Evolutionary conservation across 1,284 basidiomycete species (phyloP).

Genomic region (Ganoderma sinense): DNA sequence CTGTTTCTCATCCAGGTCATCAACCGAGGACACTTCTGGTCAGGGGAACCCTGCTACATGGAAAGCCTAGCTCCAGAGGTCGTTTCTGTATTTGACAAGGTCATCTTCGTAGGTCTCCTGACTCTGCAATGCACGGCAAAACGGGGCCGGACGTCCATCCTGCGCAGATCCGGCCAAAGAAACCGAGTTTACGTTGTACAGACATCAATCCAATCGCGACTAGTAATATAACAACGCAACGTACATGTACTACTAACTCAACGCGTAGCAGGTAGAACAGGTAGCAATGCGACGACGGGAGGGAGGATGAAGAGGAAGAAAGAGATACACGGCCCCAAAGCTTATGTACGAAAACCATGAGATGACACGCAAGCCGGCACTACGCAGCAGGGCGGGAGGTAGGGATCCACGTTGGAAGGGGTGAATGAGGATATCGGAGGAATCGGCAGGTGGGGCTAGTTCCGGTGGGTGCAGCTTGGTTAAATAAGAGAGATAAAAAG

Average conservation of each 20-base stretch:
- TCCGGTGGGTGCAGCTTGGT: conserved; percentile 21
- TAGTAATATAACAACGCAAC: conserved; percentile 38
- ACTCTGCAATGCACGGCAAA: not conserved
- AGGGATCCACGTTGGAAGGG: conserved; percentile 18
- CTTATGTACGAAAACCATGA: conserved; percentile 26
- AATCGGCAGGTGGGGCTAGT: conserved; percentile 19
- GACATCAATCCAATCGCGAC: conserved; percentile 29
- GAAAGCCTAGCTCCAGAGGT: not conserved
- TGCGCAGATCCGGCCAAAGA: not conserved
- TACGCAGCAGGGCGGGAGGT: conserved; percentile 17
- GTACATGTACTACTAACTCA: conserved; percentile 33
- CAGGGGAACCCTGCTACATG: not conserved
- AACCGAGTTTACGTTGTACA: conserved; percentile 27
- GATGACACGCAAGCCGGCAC: conserved; percentile 15
- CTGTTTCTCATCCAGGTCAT: not conserved
- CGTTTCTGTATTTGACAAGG: not conserved
- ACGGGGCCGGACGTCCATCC: not conserved
- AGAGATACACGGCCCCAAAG: conserved; percentile 21
- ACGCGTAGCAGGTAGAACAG: conserved; percentile 29
- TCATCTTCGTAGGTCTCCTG: not conserved
- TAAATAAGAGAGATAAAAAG: conserved; percentile 37
- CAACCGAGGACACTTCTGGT: not conserved
- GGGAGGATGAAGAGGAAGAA: conserved; percentile 13
- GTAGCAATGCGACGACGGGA: conserved; percentile 31
- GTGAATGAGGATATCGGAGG: conserved; percentile 14